phyloP scores from a whole-genome alignment of 2,329 filamentous ascomycete species.

The Teratosphaeria epicoccoides region DNA sequence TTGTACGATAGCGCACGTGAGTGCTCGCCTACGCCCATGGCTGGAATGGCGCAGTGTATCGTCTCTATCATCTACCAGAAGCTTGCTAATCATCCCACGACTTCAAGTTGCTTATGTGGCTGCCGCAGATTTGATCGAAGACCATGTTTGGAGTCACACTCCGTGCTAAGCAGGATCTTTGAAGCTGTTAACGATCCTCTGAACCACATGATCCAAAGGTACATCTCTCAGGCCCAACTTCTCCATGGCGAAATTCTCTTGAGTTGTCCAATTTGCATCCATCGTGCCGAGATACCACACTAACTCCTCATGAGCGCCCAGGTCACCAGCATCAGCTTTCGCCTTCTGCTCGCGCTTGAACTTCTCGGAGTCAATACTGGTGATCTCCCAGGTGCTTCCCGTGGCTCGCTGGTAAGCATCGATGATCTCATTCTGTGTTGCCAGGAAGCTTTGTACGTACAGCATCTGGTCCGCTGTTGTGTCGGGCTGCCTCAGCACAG shows the following conservation, averaged over 20 bases:
- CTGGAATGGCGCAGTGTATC: neutral
- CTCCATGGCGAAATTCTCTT: conserved; percentile 31
- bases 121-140: neutral
- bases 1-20: conserved; percentile 39
- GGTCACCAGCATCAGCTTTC: conserved; percentile 29
- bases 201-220: conserved; percentile 28
- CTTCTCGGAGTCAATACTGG: conserved; percentile 26
- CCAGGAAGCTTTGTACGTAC: conserved; percentile 46
- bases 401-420: conserved; percentile 42
- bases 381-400: conserved; percentile 41
- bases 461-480: conserved; percentile 50
- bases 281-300: conserved; percentile 23
- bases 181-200: conserved; percentile 15
- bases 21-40: too few relatives aligned
- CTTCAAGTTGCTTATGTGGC: too few relatives aligned
- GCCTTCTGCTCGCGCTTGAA: conserved; percentile 22
- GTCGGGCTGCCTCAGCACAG: conserved; percentile 39
- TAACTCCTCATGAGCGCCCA: conserved; percentile 20
- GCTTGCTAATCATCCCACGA: neutral
- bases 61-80: neutral
- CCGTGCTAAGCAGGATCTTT: neutral
- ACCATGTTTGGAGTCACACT: neutral
- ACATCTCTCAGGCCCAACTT: conserved; percentile 33
- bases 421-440: conserved; percentile 49
- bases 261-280: conserved; percentile 22